Conservation (phyloP, 2,329 filamentous ascomycete genomes). For the Diaporthe batatas region DNA sequence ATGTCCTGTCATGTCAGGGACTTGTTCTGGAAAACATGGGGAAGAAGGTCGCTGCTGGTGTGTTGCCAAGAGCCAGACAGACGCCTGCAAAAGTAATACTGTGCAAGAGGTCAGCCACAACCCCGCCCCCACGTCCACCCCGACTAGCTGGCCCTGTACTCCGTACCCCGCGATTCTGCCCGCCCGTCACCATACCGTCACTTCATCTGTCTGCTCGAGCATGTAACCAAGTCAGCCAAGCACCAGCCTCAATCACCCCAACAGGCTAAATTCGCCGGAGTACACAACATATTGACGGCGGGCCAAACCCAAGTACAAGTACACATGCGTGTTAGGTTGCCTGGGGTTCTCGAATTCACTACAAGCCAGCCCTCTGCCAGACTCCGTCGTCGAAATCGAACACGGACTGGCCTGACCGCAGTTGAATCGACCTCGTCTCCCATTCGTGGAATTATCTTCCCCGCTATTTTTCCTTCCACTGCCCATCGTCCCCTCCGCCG, state of each 20-base stretch:
- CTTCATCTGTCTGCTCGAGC: background rate
- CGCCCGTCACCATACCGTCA: background rate
- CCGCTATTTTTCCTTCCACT: constrained; percentile 39
- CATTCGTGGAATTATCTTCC: constrained; percentile 39
- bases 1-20: too few relatives aligned
- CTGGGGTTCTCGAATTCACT: background rate
- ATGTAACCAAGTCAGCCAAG: constrained; percentile 24
- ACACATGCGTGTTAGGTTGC: background rate
- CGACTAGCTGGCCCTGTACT: constrained; percentile 7
- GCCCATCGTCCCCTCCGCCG: background rate
- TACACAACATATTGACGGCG: constrained; percentile 14
- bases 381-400: background rate
- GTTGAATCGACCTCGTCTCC: background rate
- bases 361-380: background rate
- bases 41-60: constrained; percentile 3
- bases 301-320: background rate
- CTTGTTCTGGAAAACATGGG: constrained; percentile 23
- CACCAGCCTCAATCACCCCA: constrained; percentile 22
- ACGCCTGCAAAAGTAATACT: background rate
- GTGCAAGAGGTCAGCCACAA: background rate
- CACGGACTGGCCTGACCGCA: constrained; percentile 4
- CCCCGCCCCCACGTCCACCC: constrained; percentile 30
- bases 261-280: constrained; percentile 31
- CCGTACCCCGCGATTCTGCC: constrained; percentile 24
- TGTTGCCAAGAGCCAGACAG: background rate